These are phyloP conservation scores for Candida vartiovaarae DNA, from an alignment of 805 yeast genomes.

Conservation along the genomic window DNA sequence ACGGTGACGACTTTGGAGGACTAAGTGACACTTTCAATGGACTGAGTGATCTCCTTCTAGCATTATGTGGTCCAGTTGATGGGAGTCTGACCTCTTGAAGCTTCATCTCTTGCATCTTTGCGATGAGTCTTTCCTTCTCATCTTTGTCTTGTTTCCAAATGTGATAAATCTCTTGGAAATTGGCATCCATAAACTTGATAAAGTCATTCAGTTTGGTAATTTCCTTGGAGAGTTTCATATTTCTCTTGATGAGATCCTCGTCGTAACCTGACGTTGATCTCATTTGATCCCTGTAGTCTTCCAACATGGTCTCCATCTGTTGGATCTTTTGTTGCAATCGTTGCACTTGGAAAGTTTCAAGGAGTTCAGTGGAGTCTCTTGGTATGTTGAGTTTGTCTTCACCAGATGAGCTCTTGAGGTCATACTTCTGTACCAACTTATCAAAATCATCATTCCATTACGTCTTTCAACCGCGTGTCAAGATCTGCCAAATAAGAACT, in stretches of 20 bases:
- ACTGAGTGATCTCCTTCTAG: background rate
- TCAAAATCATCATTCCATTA: slow-evolving; percentile 10
- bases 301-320: slow-evolving; percentile 7
- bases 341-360: background rate
- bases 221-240: slow-evolving; percentile 6
- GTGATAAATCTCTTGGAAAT: slow-evolving; percentile 10
- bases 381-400: background rate
- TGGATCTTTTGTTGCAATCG: slow-evolving; percentile 3
- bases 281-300: slow-evolving; percentile 2
- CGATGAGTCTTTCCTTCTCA: slow-evolving; percentile 9
- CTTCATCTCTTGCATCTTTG: background rate
- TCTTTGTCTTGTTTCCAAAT: slow-evolving; percentile 10
- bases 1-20: background rate
- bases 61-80: background rate
- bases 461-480: slow-evolving; percentile 1
- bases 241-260: slow-evolving; percentile 5
- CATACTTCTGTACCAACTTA: slow-evolving; percentile 9
- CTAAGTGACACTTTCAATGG: background rate
- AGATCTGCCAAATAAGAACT: background rate
- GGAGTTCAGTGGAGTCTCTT: background rate
- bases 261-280: slow-evolving; percentile 1
- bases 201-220: slow-evolving; percentile 14
- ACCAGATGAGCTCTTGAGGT: slow-evolving; percentile 3
- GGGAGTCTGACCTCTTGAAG: background rate
- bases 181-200: slow-evolving; percentile 15